Conservation (phyloP, 1,284 basidiomycete species). For the Melampsora americana region DNA sequence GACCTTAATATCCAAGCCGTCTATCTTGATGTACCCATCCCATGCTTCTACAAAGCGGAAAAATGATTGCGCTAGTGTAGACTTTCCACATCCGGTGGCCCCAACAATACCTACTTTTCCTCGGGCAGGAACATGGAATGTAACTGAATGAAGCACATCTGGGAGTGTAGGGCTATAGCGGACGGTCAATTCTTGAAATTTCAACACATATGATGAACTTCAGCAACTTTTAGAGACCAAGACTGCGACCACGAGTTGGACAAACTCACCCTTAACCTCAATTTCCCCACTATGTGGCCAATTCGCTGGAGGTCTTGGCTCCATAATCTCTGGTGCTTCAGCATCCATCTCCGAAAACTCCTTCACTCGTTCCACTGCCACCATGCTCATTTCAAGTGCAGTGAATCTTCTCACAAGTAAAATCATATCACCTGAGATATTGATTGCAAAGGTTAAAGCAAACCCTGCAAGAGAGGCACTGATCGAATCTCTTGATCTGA, state of each 20-base stretch:
- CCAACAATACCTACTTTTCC: conserved; percentile 95
- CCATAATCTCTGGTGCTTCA: conserved; percentile 9
- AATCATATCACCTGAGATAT: conserved; percentile 64
- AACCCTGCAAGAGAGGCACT: conserved; percentile 56
- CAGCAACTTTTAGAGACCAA: background rate
- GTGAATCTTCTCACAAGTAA: conserved; percentile 54
- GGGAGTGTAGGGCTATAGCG: conserved; percentile 70
- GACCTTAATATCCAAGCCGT: conserved; percentile 41
- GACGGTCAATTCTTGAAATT: conserved; percentile 60
- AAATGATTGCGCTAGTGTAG: conserved; percentile 35
- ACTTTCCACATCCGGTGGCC: conserved; percentile 94
- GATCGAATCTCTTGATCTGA: conserved; percentile 56
- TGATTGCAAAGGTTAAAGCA: conserved; percentile 55
- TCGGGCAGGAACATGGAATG: conserved; percentile 74
- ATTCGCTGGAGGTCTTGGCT: conserved; percentile 57
- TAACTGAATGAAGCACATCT: conserved; percentile 67
- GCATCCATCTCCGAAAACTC: conserved; percentile 9
- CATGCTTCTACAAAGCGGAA: conserved; percentile 40
- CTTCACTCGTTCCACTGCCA: conserved; percentile 20
- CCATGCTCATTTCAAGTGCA: conserved; percentile 40
- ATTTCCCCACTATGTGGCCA: conserved; percentile 69
- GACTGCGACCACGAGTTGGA: background rate
- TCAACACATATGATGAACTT: background rate
- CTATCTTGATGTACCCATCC: conserved; percentile 31
- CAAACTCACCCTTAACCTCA: conserved; percentile 57